Evolutionary conservation across 2,329 filamentous ascomycete species (phyloP), one percentile per base, ranked within the genome.

Genomic region (Rhinocladiella mackenziei): DNA sequence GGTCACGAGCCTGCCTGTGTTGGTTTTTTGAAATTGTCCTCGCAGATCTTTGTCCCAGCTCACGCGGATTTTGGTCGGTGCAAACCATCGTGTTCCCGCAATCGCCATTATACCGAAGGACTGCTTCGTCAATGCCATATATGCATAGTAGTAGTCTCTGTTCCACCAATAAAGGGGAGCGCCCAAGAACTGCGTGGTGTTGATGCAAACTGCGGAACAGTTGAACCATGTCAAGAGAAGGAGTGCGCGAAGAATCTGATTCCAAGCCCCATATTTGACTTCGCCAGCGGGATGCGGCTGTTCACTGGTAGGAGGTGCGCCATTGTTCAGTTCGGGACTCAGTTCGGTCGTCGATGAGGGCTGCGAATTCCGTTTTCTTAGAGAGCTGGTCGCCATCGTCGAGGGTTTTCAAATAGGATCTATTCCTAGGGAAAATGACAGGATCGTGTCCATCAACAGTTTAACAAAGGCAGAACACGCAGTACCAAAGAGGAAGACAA

Each of bases 121-220:
- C 59, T 81, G 75, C 60, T 83, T 83, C 13, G 80, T 83, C 59
- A 77, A 75, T 15, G 78, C 76, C 74, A 83, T 83, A 58, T 79
- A 83, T 7, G 71, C 69, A 57, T 83, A 77, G 60, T 80, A 83
- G 57, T 75, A 80, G 34, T 75, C 68, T 41, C 73, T 75, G 54
- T 78, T 76, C 57, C 80, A 72, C 40, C 81, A 61, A 58, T 82
- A 81, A 22, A 83, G 62, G 1, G 79, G 79, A 6, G 74, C 69
- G 11, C 80, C 79, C 33, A 82, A 64, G 46, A 81, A 65, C 55
- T 83, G 80, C 4, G 77, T 80, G 28, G 69, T 69, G 49, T 75
- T 69, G 52, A 70, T 69, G 42, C 60, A 55, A 34, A 68, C 43
- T 38, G 62, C 64, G 50, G 66, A 69, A 44, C 63, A 64, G 48